Conservation (phyloP, 2,329 filamentous ascomycete species). For the Hypoxylon rubiginosum region DNA sequence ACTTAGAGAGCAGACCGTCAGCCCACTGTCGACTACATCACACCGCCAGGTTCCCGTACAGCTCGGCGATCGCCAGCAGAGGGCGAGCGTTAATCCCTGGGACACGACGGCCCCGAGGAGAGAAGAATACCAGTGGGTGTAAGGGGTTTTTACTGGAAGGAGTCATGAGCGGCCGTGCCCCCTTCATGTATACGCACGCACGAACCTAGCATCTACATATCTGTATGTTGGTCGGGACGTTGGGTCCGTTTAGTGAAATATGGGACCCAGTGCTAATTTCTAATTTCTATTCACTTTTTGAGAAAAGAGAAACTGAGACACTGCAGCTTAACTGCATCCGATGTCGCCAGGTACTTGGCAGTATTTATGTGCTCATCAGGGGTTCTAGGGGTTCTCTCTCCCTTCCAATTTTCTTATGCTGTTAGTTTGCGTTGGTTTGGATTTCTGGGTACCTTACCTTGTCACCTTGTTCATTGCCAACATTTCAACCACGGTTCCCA, state of each 20-base stretch:
- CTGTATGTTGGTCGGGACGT: conserved; percentile 18
- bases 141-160: conserved; percentile 9
- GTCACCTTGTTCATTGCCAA: conserved; percentile 2
- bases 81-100: conserved; percentile 1
- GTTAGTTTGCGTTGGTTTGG: not conserved
- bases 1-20: not conserved
- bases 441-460: conserved; percentile 8
- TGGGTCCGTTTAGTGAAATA: conserved; percentile 17
- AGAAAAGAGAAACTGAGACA: not conserved
- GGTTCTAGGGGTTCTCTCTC: not conserved
- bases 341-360: conserved; percentile 16
- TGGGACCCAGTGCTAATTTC: conserved; percentile 7
- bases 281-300: conserved; percentile 9
- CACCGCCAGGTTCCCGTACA: not conserved
- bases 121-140: not conserved
- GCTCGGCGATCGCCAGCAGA: not conserved
- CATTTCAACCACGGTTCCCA: not conserved
- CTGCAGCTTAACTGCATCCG: conserved; percentile 11
- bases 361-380: conserved; percentile 1
- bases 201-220: not conserved
- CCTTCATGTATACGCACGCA: conserved; percentile 15
- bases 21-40: not conserved
- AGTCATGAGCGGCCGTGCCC: conserved; percentile 5
- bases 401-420: not conserved
- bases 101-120: not conserved